Base-by-base conservation (phyloP, 352 stramenopile genomes). In the Phytopythium sindhum region DNA sequence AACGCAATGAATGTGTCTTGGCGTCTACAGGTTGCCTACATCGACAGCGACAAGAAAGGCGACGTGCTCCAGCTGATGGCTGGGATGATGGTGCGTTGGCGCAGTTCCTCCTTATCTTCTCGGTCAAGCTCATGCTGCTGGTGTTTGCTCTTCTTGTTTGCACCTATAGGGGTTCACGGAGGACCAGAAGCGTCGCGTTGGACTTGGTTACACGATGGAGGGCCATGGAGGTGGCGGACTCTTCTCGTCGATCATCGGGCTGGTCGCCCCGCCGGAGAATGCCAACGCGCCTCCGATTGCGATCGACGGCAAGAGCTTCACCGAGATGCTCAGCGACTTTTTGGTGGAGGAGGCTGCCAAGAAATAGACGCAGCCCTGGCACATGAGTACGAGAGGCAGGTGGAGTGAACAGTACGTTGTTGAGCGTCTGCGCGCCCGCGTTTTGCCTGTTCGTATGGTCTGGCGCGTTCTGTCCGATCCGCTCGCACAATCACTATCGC, bases 31-130 rank as follows among this genome's bases (percentile, higher is more conserved):
- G 79, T 93, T 7, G 79, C 84, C 39, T 93, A 91, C n/a, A 65
- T 82, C 9, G 80, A 89, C 54, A 89, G 77, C 28, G 73, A 81
- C 54, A 89, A 89, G 62, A 93, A 90, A 64, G 64, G 73, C 14
- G 81, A 93, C 52, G 74, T 93, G 35, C 64, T 91, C 24, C 74
- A 86, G 56, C 66, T 93, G 14, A 93, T 93, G 60, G 77, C 84
- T 1, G 65, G 80, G 10, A 91, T 93, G 68, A 89, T 93, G 84
- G 78, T 88, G 44, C 48, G 67, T 67, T 8, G 35, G 9, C 39
- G 1, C 4, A 37, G 15, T 37, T 19, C 35, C 33, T 14, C 7
- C 1, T 52, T 45, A 10, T 21, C 14, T 31, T 19, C 1, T 21
- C n/a, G 24, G n/a, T 42, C 1, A 10, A 11, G 5, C 17, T 24